Conservation (phyloP, 2,329 filamentous ascomycete genomes). For the Endoconidiophora polonica region DNA sequence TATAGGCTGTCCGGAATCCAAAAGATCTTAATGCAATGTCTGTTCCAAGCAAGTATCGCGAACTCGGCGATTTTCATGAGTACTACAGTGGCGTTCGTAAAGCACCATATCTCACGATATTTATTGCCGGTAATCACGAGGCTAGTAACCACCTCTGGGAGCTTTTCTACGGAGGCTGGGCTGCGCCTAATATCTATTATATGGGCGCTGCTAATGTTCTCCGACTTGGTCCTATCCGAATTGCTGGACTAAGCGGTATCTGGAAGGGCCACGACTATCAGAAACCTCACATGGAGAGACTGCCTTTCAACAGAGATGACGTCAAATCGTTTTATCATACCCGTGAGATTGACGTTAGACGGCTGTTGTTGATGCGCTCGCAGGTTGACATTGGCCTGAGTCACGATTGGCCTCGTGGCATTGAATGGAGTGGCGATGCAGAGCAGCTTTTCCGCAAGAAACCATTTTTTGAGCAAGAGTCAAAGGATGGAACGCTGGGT, state of each 20-base stretch:
- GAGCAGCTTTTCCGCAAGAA: slow-evolving; percentile 56
- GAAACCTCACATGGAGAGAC: slow-evolving; percentile 65
- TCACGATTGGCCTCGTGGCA: slow-evolving; percentile 82
- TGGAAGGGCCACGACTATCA: slow-evolving; percentile 86
- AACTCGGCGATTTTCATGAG: slow-evolving; percentile 79
- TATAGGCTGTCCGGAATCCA: slow-evolving; percentile 68
- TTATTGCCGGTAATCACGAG: slow-evolving; percentile 91
- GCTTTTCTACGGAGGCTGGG: slow-evolving; percentile 93
- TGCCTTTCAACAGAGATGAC: slow-evolving; percentile 68
- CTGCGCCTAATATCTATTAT: slow-evolving; percentile 93
- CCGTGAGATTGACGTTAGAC: slow-evolving; percentile 77
- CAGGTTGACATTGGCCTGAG: slow-evolving; percentile 85
- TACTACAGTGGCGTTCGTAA: slow-evolving; percentile 69
- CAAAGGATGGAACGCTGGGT: slow-evolving; percentile 56
- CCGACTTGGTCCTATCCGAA: slow-evolving; percentile 66
- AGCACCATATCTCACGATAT: slow-evolving; percentile 81
- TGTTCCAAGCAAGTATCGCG: slow-evolving; percentile 73
- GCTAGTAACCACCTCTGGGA: slow-evolving; percentile 82
- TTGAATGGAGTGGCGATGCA: slow-evolving; percentile 64
- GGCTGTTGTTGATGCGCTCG: slow-evolving; percentile 66
- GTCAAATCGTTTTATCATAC: slow-evolving; percentile 77
- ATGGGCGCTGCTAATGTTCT: slow-evolving; percentile 84
- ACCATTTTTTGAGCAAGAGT: slow-evolving; percentile 58
- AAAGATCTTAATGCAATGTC: slow-evolving; percentile 78
- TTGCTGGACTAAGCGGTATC: slow-evolving; percentile 82